A percentile compares a stretch with the other conserved stretches of the same genome.
phyloP scores from a whole-genome alignment of 495 filamentous ascomycete genomes.

The Penicillium nucicola region DNA sequence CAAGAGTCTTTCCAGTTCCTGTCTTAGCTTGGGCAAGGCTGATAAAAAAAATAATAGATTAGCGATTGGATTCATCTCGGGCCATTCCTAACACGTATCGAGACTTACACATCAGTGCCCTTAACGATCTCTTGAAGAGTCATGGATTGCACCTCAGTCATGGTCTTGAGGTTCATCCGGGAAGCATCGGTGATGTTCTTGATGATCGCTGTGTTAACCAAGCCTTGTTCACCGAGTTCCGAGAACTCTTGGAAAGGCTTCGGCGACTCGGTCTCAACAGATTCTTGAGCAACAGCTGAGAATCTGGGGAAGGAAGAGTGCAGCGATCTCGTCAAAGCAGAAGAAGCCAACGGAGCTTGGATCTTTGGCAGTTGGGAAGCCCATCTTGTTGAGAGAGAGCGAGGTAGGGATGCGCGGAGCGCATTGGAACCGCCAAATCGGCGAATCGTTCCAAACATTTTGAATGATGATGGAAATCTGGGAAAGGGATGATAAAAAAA shows the following conservation, averaged over 20 bases:
- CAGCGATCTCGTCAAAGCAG: conserved; percentile 24
- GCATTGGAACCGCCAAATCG: conserved; percentile 37
- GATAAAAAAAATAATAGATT: conserved; percentile 22
- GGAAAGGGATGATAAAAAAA: conserved; percentile 3
- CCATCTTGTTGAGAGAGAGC: conserved; percentile 23
- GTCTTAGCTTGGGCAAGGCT: conserved; percentile 88
- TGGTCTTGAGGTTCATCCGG: conserved; percentile 69
- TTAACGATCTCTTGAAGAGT: conserved; percentile 76
- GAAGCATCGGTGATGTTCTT: conserved; percentile 58
- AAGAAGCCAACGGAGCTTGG: conserved; percentile 21
- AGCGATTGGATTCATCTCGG: not conserved
- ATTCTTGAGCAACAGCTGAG: conserved; percentile 19
- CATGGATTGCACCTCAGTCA: conserved; percentile 89
- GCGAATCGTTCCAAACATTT: conserved; percentile 44
- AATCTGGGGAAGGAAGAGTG: conserved; percentile 30
- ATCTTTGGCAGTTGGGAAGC: conserved; percentile 29
- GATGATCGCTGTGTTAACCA: conserved; percentile 65
- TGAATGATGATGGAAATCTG: conserved; percentile 9
- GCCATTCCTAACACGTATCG: not conserved
- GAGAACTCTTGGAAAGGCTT: conserved; percentile 58
- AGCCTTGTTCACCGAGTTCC: conserved; percentile 57
- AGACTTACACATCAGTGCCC: conserved; percentile 74
- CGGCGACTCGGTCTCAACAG: conserved; percentile 13
- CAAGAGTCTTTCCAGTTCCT: conserved; percentile 84
- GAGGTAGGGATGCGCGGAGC: conserved; percentile 34